Percentiles rank a stretch among this genome's conserved stretches.
phyloP scores from a whole-genome alignment of 2,329 filamentous ascomycete species.

The Aspergillus awamori region DNA sequence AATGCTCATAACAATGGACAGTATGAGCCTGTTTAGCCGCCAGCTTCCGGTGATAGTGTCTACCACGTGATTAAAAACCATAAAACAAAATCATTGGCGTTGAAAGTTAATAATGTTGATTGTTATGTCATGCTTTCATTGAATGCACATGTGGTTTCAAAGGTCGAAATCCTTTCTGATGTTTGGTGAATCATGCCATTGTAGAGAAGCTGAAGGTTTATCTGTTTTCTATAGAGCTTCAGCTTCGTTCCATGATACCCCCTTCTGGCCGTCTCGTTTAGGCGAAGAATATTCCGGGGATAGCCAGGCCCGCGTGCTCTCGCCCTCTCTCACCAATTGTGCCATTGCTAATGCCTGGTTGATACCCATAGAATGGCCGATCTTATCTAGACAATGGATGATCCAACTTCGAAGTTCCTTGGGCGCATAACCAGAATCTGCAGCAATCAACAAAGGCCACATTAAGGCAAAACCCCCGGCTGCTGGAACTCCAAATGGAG shows the following conservation, averaged over 20 bases:
- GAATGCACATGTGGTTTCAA: too few relatives aligned
- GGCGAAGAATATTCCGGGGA: not conserved
- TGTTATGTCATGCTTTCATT: too few relatives aligned
- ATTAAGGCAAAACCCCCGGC: not conserved
- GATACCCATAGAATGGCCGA: conserved; percentile 4
- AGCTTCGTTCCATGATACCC: too few relatives aligned
- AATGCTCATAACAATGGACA: not conserved
- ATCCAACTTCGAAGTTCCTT: not conserved
- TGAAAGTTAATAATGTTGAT: too few relatives aligned
- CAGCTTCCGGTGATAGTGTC: not conserved
- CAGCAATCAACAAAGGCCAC: not conserved
- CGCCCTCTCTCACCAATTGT: not conserved
- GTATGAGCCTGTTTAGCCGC: not conserved
- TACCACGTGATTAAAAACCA: too few relatives aligned
- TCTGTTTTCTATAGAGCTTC: too few relatives aligned
- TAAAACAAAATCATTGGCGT: too few relatives aligned
- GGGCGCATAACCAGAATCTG: not conserved
- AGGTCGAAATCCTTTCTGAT: too few relatives aligned
- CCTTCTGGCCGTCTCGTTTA: too few relatives aligned
- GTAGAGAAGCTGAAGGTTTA: too few relatives aligned
- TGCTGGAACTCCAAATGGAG: not conserved
- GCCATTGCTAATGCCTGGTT: conserved; percentile 5
- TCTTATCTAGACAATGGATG: not conserved
- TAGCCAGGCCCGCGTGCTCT: not conserved
- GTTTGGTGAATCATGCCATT: too few relatives aligned